Evolutionary conservation across 2,329 filamentous ascomycete genomes (phyloP).

Genomic region (Microdochium nivale): DNA sequence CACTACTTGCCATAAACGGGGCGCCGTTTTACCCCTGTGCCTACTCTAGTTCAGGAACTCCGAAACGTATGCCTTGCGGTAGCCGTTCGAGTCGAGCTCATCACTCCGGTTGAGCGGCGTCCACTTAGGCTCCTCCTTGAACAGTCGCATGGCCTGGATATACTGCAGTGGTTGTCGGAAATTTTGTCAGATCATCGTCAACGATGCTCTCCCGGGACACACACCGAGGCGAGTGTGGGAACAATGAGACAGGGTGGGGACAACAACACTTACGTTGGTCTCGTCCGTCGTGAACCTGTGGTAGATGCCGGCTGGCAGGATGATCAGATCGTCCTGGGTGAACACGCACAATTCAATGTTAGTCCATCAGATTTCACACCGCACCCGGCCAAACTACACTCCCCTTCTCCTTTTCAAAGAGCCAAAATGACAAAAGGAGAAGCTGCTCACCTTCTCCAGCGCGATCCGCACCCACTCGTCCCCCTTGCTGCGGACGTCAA

Average conservation of each 20-base stretch:
- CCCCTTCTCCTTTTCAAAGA: no score
- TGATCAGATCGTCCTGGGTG: constrained; percentile 73
- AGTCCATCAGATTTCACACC: no score
- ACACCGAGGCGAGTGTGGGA: no score
- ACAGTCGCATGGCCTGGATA: constrained; percentile 90
- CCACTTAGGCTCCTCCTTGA: constrained; percentile 99
- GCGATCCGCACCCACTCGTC: constrained; percentile 86
- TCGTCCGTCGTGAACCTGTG: constrained; percentile 95
- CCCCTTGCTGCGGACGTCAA: constrained; percentile 75
- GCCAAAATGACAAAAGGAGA: no score
- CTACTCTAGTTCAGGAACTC: constrained; percentile 25
- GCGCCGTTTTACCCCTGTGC: background rate
- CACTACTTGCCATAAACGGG: no score
- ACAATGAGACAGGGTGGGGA: background rate
- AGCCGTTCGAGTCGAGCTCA: constrained; percentile 71
- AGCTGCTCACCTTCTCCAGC: constrained; percentile 60
- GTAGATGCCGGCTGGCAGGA: constrained; percentile 91
- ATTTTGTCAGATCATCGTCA: background rate
- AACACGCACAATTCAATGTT: background rate
- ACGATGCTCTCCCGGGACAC: no score
- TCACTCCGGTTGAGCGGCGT: constrained; percentile 76
- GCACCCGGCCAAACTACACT: no score
- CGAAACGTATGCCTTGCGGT: constrained; percentile 68
- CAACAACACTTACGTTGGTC: constrained; percentile 61
- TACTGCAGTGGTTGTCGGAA: constrained; percentile 46